Evolutionary conservation across 306 rosid genomes (phyloP).

Genomic region (Vigna reflexopilosa): DNA sequence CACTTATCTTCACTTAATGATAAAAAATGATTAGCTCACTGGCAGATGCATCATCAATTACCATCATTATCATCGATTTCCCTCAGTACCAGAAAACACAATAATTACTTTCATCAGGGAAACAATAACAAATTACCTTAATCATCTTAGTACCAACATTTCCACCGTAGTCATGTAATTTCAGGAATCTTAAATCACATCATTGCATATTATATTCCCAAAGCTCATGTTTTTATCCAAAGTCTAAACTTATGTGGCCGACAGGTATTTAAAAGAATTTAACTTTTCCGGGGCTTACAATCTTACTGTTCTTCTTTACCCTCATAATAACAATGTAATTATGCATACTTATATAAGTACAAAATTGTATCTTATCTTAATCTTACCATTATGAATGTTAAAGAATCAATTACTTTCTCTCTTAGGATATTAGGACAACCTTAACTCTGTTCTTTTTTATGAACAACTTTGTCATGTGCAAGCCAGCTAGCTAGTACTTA

Average conservation of each 20-base stretch:
- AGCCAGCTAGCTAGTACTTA: background rate
- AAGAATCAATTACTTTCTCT: background rate
- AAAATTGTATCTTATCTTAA: constrained; percentile 3
- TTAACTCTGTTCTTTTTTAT: background rate
- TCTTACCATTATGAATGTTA: background rate
- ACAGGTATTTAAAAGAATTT: background rate
- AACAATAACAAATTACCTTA: background rate
- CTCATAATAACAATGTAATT: background rate
- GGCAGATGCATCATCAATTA: constrained; percentile 39
- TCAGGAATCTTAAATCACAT: constrained; percentile 24
- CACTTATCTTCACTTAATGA: constrained; percentile 20
- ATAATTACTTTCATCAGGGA: constrained; percentile 40
- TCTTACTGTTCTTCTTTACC: background rate
- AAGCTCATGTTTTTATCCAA: constrained; percentile 5
- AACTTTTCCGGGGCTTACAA: background rate
- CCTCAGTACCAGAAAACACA: constrained; percentile 21
- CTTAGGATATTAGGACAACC: constrained; percentile 11
- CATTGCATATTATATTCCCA: constrained; percentile 7
- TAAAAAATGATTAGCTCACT: constrained; percentile 34
- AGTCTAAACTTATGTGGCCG: constrained; percentile 1
- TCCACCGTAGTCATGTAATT: constrained; percentile 5
- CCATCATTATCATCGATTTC: constrained; percentile 35
- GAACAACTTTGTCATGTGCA: background rate
- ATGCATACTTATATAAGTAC: background rate
- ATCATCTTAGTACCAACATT: constrained; percentile 34